Base-by-base conservation (phyloP, 1,284 basidiomycete species). In the Flammula alnicola region DNA sequence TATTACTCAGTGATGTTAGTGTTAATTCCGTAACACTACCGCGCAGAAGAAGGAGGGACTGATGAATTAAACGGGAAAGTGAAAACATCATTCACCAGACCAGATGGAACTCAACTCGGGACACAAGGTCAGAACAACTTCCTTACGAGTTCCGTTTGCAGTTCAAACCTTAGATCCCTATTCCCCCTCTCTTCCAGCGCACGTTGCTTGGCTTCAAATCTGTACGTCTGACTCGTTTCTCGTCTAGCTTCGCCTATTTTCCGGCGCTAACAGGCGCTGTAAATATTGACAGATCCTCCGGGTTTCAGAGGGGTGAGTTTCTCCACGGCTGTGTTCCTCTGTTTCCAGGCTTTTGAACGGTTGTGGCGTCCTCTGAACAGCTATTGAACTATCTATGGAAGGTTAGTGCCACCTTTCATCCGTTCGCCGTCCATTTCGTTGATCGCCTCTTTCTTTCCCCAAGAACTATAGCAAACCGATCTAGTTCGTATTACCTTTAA, bases 371-470 rank as follows among this genome's bases (percentile, higher is more conserved):
- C n/a, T 26, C 8, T 3, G 14, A 19, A 5, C 27, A 80, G 73
- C 73, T 89, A 17, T 73, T 91, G 38, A 85, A 83, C 63, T 90
- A 89, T 66, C 68, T 90, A 40, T 86, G 76, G 74, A 84, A 83
- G 71, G 80, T 82, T n/a, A n/a, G n/a, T n/a, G n/a, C n/a, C n/a
- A n/a, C n/a, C n/a, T n/a, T n/a, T n/a, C n/a, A n/a, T n/a, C n/a
- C n/a, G n/a, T n/a, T n/a, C n/a, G n/a, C n/a, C n/a, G n/a, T n/a
- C n/a, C n/a, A n/a, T n/a, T n/a, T n/a, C n/a, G 16, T 22, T 46
- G 38, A 31, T 56, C 40, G 29, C 35, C 17, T 26, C 48, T 25
- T 45, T 52, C 38, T 19, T 32, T 65, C 46, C 58, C n/a, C n/a
- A n/a, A 84, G 74, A 77, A 80, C 16, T 92, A 91, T 71, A 67